phyloP scores from a whole-genome alignment of 768 basidiomycete species.

The Epithele typhae region DNA sequence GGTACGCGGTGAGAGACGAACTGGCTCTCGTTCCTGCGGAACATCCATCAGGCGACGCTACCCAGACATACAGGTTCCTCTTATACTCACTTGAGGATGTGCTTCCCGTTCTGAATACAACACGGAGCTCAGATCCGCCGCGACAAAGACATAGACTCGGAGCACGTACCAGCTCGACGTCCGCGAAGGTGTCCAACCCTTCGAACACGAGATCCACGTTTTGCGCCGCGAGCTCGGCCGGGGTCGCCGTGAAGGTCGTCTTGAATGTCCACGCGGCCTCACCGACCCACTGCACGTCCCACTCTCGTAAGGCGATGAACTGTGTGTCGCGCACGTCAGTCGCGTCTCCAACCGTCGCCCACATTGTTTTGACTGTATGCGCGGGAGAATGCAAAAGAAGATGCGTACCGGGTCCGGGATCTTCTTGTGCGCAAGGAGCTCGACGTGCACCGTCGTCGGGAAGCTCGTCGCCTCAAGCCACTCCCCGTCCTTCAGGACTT shows the following conservation, averaged over 20 bases:
- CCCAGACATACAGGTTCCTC: not conserved
- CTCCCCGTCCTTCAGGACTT: constrained; percentile 49
- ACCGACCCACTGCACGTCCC: constrained; percentile 93
- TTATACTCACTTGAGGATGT: constrained; percentile 60
- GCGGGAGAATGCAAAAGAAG: not conserved
- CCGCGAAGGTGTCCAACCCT: constrained; percentile 86
- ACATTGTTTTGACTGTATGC: no score
- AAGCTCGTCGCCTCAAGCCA: constrained; percentile 63
- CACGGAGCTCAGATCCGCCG: no score
- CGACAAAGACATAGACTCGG: no score
- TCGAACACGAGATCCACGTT: constrained; percentile 82
- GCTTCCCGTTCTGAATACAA: constrained; percentile 61
- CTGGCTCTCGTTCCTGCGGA: constrained; percentile 69
- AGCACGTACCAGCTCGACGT: constrained; percentile 59
- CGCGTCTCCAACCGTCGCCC: no score
- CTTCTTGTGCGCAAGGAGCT: constrained; percentile 64
- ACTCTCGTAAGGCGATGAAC: constrained; percentile 79
- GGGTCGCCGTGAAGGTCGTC: constrained; percentile 51
- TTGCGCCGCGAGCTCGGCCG: constrained; percentile 38
- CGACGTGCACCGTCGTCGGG: constrained; percentile 86
- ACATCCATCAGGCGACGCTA: not conserved
- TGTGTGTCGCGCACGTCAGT: no score
- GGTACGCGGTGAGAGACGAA: constrained; percentile 70
- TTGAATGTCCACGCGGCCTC: constrained; percentile 85
- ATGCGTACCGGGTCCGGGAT: constrained; percentile 78